These are phyloP conservation scores for Leptomonas seymouri DNA, from an alignment of 208 protist species.

Conservation along the genomic window DNA sequence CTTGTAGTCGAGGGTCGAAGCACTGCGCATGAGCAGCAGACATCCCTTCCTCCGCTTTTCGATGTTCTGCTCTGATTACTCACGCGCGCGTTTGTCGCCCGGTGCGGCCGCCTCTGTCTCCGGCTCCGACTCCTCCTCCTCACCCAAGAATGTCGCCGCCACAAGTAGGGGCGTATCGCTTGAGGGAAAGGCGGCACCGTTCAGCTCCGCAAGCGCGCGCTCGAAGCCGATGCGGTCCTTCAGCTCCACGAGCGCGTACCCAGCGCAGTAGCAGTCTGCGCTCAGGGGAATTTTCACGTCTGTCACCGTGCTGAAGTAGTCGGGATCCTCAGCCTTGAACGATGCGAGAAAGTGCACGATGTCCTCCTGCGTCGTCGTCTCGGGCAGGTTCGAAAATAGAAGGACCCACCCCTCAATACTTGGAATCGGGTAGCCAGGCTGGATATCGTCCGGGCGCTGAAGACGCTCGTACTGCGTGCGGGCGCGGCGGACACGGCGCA, in stretches of 20 bases:
- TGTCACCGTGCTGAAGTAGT: constrained; percentile 64
- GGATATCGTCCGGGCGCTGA: constrained; percentile 60
- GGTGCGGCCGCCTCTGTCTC: constrained; percentile 18
- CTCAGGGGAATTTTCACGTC: constrained; percentile 77
- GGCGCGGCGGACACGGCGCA: constrained; percentile 67
- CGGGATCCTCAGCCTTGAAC: constrained; percentile 50
- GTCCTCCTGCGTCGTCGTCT: constrained; percentile 64
- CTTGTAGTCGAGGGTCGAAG: too few species aligned
- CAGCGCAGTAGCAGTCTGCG: constrained; percentile 67
- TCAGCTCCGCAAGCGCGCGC: constrained; percentile 61
- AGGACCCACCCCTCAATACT: constrained; percentile 90
- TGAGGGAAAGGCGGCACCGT: constrained; percentile 46
- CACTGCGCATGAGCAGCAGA: too few species aligned
- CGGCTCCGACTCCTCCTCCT: constrained; percentile 60
- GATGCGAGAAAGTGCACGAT: constrained; percentile 64
- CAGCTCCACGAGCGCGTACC: constrained; percentile 84
- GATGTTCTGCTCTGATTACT: constrained; percentile 20
- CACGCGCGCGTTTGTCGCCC: constrained; percentile 48
- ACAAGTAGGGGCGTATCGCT: constrained; percentile 46
- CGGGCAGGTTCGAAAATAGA: constrained; percentile 69
- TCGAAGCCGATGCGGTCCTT: constrained; percentile 56
- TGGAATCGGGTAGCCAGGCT: constrained; percentile 62
- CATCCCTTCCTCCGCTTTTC: too few species aligned
- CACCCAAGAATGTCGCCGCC: constrained; percentile 71
- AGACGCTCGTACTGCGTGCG: constrained; percentile 79